Conservation (phyloP, 1,284 basidiomycete species). For the Heterobasidion occidentale region DNA sequence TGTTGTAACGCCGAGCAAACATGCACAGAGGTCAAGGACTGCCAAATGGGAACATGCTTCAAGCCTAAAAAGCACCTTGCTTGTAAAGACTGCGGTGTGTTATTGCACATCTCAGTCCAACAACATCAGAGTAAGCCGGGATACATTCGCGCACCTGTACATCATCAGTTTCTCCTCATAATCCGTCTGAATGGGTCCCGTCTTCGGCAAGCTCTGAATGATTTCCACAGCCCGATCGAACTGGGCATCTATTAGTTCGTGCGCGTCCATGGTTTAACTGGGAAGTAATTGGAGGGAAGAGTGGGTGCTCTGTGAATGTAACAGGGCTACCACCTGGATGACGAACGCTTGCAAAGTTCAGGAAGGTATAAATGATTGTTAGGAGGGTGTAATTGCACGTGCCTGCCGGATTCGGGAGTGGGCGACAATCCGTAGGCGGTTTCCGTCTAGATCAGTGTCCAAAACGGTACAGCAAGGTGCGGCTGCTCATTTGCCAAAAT, state of each 20-base stretch:
- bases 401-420: neutral
- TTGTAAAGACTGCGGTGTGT: slow-evolving; percentile 65
- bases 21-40: neutral
- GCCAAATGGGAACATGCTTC: neutral
- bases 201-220: slow-evolving; percentile 86
- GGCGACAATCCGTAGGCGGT: neutral
- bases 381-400: neutral
- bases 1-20: slow-evolving; percentile 22
- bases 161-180: slow-evolving; percentile 96
- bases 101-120: neutral
- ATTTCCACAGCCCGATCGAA: slow-evolving; percentile 95
- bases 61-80: slow-evolving; percentile 54
- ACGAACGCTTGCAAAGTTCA: neutral
- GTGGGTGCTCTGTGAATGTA: neutral
- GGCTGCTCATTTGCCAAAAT: too few relatives aligned
- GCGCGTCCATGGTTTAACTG: slow-evolving; percentile 40
- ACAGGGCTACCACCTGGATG: too few relatives aligned
- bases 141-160: slow-evolving; percentile 60
- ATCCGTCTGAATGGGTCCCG: slow-evolving; percentile 91
- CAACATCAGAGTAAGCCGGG: neutral
- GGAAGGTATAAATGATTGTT: neutral
- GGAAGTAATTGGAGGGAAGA: neutral
- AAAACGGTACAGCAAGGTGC: neutral
- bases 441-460: neutral
- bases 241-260: slow-evolving; percentile 65